Evolutionary conservation across 2,329 filamentous ascomycete genomes (phyloP).

Genomic region (Emericellopsis atlantica): DNA sequence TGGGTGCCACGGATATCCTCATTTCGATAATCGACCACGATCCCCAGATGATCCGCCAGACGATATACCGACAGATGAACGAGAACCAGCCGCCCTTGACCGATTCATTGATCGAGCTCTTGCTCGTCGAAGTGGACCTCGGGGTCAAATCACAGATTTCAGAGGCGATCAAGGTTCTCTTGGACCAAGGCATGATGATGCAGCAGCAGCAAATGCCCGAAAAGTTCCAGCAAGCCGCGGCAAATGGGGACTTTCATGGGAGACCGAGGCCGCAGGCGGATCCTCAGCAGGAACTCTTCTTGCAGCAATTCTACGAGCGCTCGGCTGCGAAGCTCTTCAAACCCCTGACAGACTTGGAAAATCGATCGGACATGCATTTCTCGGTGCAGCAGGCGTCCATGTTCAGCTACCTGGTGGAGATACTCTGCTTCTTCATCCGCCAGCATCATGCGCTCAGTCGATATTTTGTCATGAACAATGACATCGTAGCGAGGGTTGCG

Average conservation of each 20-base stretch:
- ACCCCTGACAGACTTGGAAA: constrained; percentile 71
- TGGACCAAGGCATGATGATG: constrained; percentile 54
- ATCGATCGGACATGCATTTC: constrained; percentile 55
- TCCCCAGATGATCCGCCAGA: constrained; percentile 82
- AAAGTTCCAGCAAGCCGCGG: constrained; percentile 35
- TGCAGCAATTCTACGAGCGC: constrained; percentile 80
- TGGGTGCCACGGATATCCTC: constrained; percentile 86
- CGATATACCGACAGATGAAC: constrained; percentile 82
- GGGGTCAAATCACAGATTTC: constrained; percentile 93
- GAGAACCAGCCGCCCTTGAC: constrained; percentile 79
- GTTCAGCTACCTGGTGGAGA: constrained; percentile 82
- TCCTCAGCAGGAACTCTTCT: constrained; percentile 72
- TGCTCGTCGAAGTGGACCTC: constrained; percentile 82
- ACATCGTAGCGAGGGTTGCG: constrained; percentile 64
- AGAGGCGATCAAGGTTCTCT: constrained; percentile 84
- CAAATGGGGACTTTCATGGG: constrained; percentile 48
- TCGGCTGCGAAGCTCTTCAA: constrained; percentile 78
- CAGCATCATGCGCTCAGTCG: constrained; percentile 81
- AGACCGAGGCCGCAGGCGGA: constrained; percentile 49
- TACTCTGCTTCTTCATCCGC: constrained; percentile 85
- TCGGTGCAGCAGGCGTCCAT: constrained; percentile 78
- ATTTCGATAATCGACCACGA: constrained; percentile 95
- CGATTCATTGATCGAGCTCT: constrained; percentile 82
- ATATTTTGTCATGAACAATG: constrained; percentile 72
- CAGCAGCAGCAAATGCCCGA: constrained; percentile 32